These are phyloP conservation scores for Gyrodon lividus DNA, from an alignment of 768 basidiomycete genomes.

Conservation along the genomic window DNA sequence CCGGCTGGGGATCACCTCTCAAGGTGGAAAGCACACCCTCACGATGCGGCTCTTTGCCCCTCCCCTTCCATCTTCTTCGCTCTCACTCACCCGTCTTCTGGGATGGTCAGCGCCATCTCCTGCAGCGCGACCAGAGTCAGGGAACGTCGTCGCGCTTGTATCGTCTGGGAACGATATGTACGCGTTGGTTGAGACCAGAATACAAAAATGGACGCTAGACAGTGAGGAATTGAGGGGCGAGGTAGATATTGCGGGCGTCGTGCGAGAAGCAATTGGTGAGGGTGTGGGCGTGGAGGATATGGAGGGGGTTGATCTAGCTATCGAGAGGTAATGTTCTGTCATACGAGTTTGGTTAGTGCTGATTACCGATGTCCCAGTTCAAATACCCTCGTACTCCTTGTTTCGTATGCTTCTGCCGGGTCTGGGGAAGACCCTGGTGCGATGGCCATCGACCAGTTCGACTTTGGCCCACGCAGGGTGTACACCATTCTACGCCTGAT, in stretches of 20 bases:
- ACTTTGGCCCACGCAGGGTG: constrained; percentile 52
- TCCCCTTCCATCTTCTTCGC: constrained; percentile 42
- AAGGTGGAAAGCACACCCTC: constrained; percentile 66
- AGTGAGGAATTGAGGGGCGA: constrained; percentile 62
- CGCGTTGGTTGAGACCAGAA: constrained; percentile 62
- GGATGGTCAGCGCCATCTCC: constrained; percentile 41
- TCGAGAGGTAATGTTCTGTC: constrained; percentile 47
- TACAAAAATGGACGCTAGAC: constrained; percentile 61
- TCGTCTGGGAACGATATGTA: constrained; percentile 58
- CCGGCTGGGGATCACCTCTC: constrained; percentile 60
- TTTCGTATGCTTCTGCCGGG: constrained; percentile 60
- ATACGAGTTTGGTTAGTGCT: not conserved
- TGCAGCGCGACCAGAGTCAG: constrained; percentile 43
- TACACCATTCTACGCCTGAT: constrained; percentile 60
- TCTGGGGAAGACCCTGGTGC: constrained; percentile 41
- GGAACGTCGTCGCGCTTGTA: constrained; percentile 65
- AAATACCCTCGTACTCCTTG: constrained; percentile 56
- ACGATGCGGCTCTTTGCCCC: constrained; percentile 56
- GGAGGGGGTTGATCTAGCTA: constrained; percentile 68
- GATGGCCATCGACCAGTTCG: constrained; percentile 37
- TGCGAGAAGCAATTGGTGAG: constrained; percentile 47
- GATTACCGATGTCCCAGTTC: constrained; percentile 34
- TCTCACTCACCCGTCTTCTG: constrained; percentile 44
- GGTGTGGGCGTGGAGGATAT: constrained; percentile 57
- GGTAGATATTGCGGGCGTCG: constrained; percentile 49